Evolutionary conservation across 495 filamentous ascomycete species (phyloP).

Genomic region (Hyaloscypha hepaticicola): DNA sequence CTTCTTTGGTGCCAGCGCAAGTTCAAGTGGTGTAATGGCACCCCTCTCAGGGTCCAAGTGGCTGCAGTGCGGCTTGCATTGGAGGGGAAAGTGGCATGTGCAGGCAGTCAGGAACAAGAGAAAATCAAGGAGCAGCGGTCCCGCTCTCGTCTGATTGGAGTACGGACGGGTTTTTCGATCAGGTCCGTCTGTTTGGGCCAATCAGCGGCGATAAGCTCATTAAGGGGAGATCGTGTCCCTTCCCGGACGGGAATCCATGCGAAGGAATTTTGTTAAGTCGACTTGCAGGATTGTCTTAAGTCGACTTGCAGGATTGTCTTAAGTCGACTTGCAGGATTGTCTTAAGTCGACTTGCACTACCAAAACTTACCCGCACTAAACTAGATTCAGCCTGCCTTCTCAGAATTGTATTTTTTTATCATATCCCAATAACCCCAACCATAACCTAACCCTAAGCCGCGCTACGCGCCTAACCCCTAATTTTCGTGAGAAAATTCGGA

Average conservation of each 20-base stretch:
- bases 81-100: conserved; percentile 1
- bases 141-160: background rate
- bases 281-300: too few species aligned
- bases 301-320: too few species aligned
- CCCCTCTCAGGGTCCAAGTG: conserved; percentile 9
- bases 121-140: background rate
- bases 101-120: conserved; percentile 1
- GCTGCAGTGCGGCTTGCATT: conserved; percentile 1
- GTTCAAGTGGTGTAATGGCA: background rate
- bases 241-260: background rate
- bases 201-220: background rate
- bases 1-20: conserved; percentile 11
- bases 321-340: too few species aligned
- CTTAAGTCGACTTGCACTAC: too few species aligned
- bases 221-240: background rate
- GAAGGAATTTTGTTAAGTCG: too few species aligned
- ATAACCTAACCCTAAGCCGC: too few species aligned
- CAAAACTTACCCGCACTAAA: too few species aligned
- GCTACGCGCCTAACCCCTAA: too few species aligned
- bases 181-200: background rate
- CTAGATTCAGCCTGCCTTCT: too few species aligned
- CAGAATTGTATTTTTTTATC: too few species aligned
- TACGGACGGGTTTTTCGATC: background rate
- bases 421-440: too few species aligned
- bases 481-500: too few species aligned